These are phyloP conservation scores for Candida gigantensis DNA, from an alignment of 1,139 yeast species.

Conservation along the genomic window DNA sequence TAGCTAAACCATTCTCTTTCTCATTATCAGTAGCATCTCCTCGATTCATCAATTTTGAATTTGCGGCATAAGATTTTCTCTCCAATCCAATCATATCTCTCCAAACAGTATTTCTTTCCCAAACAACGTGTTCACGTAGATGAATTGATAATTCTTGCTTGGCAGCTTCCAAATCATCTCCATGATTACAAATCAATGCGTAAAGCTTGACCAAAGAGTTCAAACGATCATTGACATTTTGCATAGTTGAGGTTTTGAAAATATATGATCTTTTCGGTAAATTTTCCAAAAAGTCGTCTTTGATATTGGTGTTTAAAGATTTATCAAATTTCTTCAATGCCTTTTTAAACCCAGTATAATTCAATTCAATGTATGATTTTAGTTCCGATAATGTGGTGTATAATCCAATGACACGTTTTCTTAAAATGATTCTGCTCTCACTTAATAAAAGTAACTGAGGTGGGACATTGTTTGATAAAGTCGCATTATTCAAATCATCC, in stretches of 20 bases:
- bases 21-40: conserved; percentile 18
- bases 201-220: conserved; percentile 38
- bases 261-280: conserved; percentile 36
- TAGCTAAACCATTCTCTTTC: conserved; percentile 16
- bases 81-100: conserved; percentile 86
- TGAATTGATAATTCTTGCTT: conserved; percentile 56
- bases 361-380: conserved; percentile 65
- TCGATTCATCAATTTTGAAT: conserved; percentile 19
- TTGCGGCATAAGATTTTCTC: conserved; percentile 54
- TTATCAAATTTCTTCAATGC: conserved; percentile 73
- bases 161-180: conserved; percentile 42
- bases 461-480: conserved; percentile 26
- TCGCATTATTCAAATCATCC: conserved; percentile 27
- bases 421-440: conserved; percentile 51
- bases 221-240: conserved; percentile 44
- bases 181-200: conserved; percentile 45
- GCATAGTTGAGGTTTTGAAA: conserved; percentile 42
- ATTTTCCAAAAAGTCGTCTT: conserved; percentile 36
- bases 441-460: conserved; percentile 44
- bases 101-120: conserved; percentile 77
- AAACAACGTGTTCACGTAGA: conserved; percentile 70
- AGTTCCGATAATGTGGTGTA: conserved; percentile 64
- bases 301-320: conserved; percentile 47
- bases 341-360: conserved; percentile 66
- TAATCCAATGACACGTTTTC: conserved; percentile 56